These are phyloP conservation scores for Rhinocladiella similis DNA, from an alignment of 2,329 filamentous ascomycete species.

Conservation along the genomic window DNA sequence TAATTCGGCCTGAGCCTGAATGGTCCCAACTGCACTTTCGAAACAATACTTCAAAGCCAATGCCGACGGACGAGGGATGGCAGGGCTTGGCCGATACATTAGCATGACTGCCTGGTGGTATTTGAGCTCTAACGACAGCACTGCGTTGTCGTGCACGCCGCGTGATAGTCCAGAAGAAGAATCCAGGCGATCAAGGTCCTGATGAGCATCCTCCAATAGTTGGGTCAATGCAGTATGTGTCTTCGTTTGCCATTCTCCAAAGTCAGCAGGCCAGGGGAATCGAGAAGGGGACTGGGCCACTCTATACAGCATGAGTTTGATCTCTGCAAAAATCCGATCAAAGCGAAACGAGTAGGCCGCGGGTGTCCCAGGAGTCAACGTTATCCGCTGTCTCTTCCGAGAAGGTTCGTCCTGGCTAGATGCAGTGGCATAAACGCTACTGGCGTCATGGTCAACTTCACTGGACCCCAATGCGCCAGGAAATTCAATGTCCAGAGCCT, in stretches of 20 bases:
- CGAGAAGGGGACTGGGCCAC: background rate
- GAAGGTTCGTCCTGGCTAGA: too few relatives aligned
- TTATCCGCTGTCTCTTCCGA: too few relatives aligned
- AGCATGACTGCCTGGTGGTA: background rate
- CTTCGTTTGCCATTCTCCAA: background rate
- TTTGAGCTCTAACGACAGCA: background rate
- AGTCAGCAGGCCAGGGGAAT: background rate
- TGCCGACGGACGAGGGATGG: background rate
- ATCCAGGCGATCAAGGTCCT: too few relatives aligned
- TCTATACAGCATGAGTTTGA: slow-evolving; percentile 2
- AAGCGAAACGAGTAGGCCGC: background rate
- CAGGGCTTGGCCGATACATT: background rate
- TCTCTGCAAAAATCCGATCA: slow-evolving; percentile 1
- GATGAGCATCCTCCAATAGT: too few relatives aligned
- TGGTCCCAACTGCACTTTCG: background rate
- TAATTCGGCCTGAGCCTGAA: background rate
- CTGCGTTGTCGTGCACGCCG: background rate
- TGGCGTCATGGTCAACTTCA: too few relatives aligned
- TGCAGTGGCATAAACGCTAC: too few relatives aligned
- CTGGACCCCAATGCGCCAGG: background rate
- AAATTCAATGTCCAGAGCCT: slow-evolving; percentile 1
- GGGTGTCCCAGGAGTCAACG: background rate
- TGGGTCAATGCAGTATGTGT: background rate
- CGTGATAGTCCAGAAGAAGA: too few relatives aligned
- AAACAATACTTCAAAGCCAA: slow-evolving; percentile 1